Base-by-base conservation (phyloP, 2,329 filamentous ascomycete species). In the Chalaropsis thielavioides region DNA sequence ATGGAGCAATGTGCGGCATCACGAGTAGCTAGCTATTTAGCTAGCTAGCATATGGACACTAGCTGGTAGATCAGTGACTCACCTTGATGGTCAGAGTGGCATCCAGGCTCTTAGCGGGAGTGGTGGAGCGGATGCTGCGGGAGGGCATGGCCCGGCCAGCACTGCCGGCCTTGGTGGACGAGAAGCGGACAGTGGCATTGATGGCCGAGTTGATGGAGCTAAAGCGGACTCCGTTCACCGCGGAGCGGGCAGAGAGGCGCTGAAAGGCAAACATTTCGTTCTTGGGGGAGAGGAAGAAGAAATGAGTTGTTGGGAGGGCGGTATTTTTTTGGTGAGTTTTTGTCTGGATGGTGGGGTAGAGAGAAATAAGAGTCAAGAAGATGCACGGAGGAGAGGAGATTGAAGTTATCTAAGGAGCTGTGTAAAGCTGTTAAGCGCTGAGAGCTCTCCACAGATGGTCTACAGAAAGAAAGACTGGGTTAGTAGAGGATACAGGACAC, bases 41-140 rank as follows among this genome's bases (percentile, higher is more conserved):
- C 35, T 38, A 38, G 4, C 35, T 35, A 35, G 31, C 31, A 35
- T 7, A 7, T 35, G 13, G n/a, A n/a, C 54, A 10, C 40, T 58
- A 35, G 51, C 3, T 11, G 43, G 24, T 13, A 17, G 6, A 43
- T 40, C 58, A 54, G 44, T 49, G 51, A 38, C 43, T 66, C 80
- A 90, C 88, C 78, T 89, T 88, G 76, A 99, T 95, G 69, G 92
- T 97, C 73, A 99, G 89, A 67, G 94, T 97, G 69, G 94, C 94
- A 71, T 89, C 83, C 72, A 91, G 87, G 72, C 83, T 83, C 58
- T 61, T 65, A 44, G 64, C 65, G 17, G 54, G 63, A 61, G 43
- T 63, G 40, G 64, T 67, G 7, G 66, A 61, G 13, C 66, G 66
- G 31, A 59, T 19, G 61, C 62, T 51, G 51, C 64, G 67, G 31